Evolutionary conservation across 768 basidiomycete species (phyloP).

Genomic region (Royoungia palumana): DNA sequence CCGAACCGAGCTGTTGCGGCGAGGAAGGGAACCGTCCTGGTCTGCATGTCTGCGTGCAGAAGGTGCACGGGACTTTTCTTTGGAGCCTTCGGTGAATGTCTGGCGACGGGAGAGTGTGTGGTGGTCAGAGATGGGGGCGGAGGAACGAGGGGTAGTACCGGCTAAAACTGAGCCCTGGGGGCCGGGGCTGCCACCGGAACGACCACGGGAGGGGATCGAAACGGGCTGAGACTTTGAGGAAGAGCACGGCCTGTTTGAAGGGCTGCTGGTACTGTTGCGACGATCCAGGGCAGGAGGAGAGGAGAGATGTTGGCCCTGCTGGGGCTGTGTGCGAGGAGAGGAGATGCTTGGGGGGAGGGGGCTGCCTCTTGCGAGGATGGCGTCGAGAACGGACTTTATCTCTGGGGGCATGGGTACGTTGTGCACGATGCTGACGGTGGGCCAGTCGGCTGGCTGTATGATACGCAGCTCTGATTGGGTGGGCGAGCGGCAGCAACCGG

Average conservation of each 20-base stretch:
- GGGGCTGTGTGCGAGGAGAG: conserved; percentile 31
- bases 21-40: conserved; percentile 45
- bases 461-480: conserved; percentile 52
- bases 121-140: conserved; percentile 42
- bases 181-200: conserved; percentile 51
- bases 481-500: conserved; percentile 85
- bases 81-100: conserved; percentile 46
- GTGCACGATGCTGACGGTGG: conserved; percentile 72
- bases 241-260: conserved; percentile 26
- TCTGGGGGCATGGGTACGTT: conserved; percentile 69
- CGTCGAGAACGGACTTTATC: conserved; percentile 65
- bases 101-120: conserved; percentile 46
- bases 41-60: conserved; percentile 60
- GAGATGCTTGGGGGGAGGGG: conserved; percentile 30
- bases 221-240: conserved; percentile 39
- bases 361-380: conserved; percentile 41
- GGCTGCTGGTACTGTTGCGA: conserved; percentile 41
- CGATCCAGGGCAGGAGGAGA: conserved; percentile 40
- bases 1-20: conserved; percentile 47
- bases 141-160: conserved; percentile 31
- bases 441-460: conserved; percentile 77
- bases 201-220: conserved; percentile 43
- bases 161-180: conserved; percentile 22
- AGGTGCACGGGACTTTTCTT: conserved; percentile 57
- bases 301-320: conserved; percentile 30